Evolutionary conservation across 305 asterid species (phyloP).

Genomic region (Solanum aculeatissimum): DNA sequence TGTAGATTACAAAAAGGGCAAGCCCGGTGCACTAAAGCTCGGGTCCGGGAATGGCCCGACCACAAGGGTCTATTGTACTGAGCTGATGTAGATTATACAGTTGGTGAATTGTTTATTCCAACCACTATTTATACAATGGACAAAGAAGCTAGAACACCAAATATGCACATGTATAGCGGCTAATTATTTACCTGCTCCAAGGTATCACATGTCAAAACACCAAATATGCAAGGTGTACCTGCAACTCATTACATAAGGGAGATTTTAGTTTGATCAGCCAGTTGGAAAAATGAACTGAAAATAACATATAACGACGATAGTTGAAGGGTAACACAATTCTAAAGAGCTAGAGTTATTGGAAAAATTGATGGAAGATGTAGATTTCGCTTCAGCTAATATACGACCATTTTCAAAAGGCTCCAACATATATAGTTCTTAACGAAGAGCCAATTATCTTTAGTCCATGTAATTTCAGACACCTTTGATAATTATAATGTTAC

Average conservation of each 20-base stretch:
- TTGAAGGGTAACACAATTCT: neutral
- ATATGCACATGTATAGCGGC: neutral
- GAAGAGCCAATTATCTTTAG: neutral
- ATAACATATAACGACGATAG: neutral
- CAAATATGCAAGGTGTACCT: constrained; percentile 96
- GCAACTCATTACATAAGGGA: constrained; percentile 7
- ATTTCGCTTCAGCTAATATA: neutral
- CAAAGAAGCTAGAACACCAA: neutral
- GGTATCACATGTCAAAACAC: constrained; percentile 76
- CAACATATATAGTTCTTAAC: neutral
- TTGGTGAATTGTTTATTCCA: neutral
- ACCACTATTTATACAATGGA: neutral
- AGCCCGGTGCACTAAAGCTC: too few species aligned
- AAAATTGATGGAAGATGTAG: neutral
- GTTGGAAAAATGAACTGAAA: neutral
- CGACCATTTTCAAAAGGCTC: neutral
- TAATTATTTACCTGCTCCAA: constrained; percentile 68
- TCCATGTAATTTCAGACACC: neutral
- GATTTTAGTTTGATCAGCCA: neutral
- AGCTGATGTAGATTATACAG: neutral
- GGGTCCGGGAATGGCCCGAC: too few species aligned
- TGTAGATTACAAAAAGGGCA: too few species aligned
- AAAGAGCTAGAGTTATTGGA: neutral
- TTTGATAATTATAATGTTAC: neutral
- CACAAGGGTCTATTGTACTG: too few species aligned